phyloP scores from a whole-genome alignment of 345 rosid genomes.

The Stellera chamaejasme region DNA sequence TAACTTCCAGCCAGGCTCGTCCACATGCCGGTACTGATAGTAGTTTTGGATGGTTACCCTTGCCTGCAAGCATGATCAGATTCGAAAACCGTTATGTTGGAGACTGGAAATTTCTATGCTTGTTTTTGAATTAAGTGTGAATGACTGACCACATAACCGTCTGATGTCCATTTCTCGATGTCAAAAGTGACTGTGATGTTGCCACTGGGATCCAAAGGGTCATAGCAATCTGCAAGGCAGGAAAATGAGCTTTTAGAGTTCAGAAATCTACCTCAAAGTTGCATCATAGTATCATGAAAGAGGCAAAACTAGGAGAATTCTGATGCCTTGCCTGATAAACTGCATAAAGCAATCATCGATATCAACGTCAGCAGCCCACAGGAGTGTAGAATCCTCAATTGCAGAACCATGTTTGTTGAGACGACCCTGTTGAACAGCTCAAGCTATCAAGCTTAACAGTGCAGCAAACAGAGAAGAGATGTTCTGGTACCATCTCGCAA shows the following conservation, averaged over 20 bases:
- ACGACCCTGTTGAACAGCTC: neutral
- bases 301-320: slow-evolving; percentile 2
- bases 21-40: slow-evolving; percentile 46
- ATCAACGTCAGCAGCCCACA: slow-evolving; percentile 9
- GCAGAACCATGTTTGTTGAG: slow-evolving; percentile 14
- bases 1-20: slow-evolving; percentile 55
- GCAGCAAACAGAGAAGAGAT: slow-evolving; percentile 6
- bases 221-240: slow-evolving; percentile 46
- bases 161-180: slow-evolving; percentile 22
- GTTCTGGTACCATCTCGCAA: neutral
- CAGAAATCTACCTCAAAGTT: neutral
- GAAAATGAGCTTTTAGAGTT: neutral
- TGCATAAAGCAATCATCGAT: slow-evolving; percentile 16
- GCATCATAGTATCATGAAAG: neutral
- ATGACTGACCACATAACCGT: slow-evolving; percentile 46
- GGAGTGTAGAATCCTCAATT: neutral
- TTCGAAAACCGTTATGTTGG: too few relatives aligned
- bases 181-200: slow-evolving; percentile 45
- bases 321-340: slow-evolving; percentile 34
- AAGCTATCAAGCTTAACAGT: slow-evolving; percentile 1
- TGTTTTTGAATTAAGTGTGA: too few relatives aligned
- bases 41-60: slow-evolving; percentile 37
- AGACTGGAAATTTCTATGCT: too few relatives aligned
- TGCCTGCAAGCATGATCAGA: slow-evolving; percentile 22
- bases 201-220: slow-evolving; percentile 57